Evolutionary conservation across 805 yeast species (phyloP).

Genomic region (Ogataea minuta): DNA sequence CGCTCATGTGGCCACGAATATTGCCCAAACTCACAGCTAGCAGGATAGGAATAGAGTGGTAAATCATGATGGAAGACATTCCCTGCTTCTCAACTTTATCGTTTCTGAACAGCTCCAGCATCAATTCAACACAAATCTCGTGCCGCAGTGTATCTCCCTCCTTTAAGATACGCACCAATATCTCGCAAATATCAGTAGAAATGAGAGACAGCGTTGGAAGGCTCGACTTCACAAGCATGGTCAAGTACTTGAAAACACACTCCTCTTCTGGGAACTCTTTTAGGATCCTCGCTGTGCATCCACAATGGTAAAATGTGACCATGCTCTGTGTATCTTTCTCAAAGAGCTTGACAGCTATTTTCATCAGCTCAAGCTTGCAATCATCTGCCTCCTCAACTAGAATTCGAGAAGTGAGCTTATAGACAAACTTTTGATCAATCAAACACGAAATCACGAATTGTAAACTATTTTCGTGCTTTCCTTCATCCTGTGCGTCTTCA

Average conservation of each 20-base stretch:
- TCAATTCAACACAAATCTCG: conserved; percentile 8
- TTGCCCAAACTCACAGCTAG: conserved; percentile 13
- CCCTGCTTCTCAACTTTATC: conserved; percentile 15
- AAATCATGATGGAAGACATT: conserved; percentile 10
- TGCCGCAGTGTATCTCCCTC: conserved; percentile 14
- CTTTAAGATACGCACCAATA: conserved; percentile 7
- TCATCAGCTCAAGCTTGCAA: conserved; percentile 16
- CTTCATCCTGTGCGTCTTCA: conserved; percentile 6
- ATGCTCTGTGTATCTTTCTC: conserved; percentile 13
- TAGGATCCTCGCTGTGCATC: conserved; percentile 14
- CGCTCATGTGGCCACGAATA: conserved; percentile 16
- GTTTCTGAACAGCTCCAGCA: conserved; percentile 15
- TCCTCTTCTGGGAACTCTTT: conserved; percentile 9
- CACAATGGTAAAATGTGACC: conserved; percentile 19
- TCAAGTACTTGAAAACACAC: conserved; percentile 9
- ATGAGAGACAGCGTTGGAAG: conserved; percentile 12
- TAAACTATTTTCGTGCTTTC: conserved; percentile 1
- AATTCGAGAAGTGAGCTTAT: conserved; percentile 10
- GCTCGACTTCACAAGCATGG: conserved; percentile 11
- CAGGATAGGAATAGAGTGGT: conserved; percentile 8
- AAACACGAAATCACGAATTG: conserved; percentile 13
- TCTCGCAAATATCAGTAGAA: conserved; percentile 9
- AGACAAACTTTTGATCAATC: conserved; percentile 12
- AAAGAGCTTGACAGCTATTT: conserved; percentile 15
- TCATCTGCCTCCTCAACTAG: conserved; percentile 13